These are phyloP conservation scores for Arabidopsis suecica DNA, from an alignment of 345 rosid species.

Conservation along the genomic window DNA sequence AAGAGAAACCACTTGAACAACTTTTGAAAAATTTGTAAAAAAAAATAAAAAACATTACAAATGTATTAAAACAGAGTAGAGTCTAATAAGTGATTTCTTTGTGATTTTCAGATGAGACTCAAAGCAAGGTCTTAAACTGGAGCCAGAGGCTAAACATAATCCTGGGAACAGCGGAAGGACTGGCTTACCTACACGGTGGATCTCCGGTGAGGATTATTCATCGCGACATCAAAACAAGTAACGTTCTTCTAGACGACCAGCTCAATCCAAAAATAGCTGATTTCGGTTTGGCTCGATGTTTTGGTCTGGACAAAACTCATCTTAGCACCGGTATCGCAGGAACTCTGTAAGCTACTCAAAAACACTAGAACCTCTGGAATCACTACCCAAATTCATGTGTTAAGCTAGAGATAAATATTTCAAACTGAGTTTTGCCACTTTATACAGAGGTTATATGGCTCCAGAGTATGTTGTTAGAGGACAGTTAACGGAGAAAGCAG, in stretches of 20 bases:
- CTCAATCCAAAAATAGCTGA: constrained; percentile 59
- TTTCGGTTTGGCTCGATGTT: constrained; percentile 57
- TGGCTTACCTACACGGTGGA: constrained; percentile 52
- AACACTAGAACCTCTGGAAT: not conserved
- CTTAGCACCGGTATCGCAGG: constrained; percentile 55
- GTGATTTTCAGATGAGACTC: constrained; percentile 34
- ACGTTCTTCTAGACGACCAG: constrained; percentile 52
- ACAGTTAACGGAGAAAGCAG: constrained; percentile 55
- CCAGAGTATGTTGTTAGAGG: constrained; percentile 58
- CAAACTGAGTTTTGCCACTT: not conserved
- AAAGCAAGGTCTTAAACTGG: constrained; percentile 55
- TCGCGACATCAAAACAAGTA: constrained; percentile 63
- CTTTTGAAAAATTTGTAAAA: too few relatives aligned
- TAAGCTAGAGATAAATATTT: not conserved
- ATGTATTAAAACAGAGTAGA: not conserved
- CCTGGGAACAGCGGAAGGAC: constrained; percentile 58
- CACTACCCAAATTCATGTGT: not conserved
- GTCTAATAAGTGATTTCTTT: not conserved
- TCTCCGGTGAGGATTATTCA: constrained; percentile 49
- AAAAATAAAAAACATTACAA: too few relatives aligned
- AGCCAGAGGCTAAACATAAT: constrained; percentile 51
- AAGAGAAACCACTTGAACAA: too few relatives aligned
- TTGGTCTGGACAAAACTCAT: constrained; percentile 38
- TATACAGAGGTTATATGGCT: constrained; percentile 57
- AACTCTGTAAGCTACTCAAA: constrained; percentile 49